phyloP scores from a whole-genome alignment of 2,329 filamentous ascomycete genomes.

The Alternaria incomplexa region DNA sequence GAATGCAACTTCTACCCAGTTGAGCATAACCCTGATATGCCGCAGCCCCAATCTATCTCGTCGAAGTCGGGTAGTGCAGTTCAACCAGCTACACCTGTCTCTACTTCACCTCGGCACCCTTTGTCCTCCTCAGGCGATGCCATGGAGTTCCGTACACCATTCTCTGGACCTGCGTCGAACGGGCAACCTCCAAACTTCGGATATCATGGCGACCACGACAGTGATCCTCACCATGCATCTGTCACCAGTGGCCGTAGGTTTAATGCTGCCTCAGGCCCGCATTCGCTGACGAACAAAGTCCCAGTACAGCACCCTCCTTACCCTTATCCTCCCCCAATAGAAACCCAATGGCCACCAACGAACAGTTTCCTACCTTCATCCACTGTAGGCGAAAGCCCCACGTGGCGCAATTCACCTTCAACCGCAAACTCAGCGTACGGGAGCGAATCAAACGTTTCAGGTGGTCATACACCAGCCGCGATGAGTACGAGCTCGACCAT shows the following conservation, averaged over 20 bases:
- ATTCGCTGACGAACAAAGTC: slow-evolving; percentile 31
- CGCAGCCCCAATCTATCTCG: slow-evolving; percentile 50
- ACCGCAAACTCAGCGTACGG: slow-evolving; percentile 44
- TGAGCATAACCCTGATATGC: slow-evolving; percentile 69
- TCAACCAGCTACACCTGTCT: slow-evolving; percentile 53
- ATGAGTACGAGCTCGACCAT: slow-evolving; percentile 46
- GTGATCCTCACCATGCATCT: slow-evolving; percentile 33
- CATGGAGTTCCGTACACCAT: slow-evolving; percentile 39
- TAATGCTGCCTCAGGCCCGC: neutral
- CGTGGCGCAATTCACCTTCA: slow-evolving; percentile 45
- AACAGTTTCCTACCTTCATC: slow-evolving; percentile 43
- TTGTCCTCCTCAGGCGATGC: slow-evolving; percentile 33
- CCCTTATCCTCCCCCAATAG: slow-evolving; percentile 43
- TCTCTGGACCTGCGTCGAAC: slow-evolving; percentile 20
- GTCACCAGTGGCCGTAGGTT: slow-evolving; percentile 37
- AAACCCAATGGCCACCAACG: slow-evolving; percentile 45
- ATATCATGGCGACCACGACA: slow-evolving; percentile 33
- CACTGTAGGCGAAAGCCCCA: slow-evolving; percentile 42
- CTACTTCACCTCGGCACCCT: slow-evolving; percentile 55
- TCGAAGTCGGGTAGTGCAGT: slow-evolving; percentile 54
- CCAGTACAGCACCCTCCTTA: slow-evolving; percentile 41
- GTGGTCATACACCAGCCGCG: slow-evolving; percentile 42
- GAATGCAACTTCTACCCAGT: slow-evolving; percentile 93
- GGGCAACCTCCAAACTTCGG: slow-evolving; percentile 29
- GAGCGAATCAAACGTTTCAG: slow-evolving; percentile 45